Conservation (phyloP, 2,329 filamentous ascomycete genomes). For the Apiospora arundinis region DNA sequence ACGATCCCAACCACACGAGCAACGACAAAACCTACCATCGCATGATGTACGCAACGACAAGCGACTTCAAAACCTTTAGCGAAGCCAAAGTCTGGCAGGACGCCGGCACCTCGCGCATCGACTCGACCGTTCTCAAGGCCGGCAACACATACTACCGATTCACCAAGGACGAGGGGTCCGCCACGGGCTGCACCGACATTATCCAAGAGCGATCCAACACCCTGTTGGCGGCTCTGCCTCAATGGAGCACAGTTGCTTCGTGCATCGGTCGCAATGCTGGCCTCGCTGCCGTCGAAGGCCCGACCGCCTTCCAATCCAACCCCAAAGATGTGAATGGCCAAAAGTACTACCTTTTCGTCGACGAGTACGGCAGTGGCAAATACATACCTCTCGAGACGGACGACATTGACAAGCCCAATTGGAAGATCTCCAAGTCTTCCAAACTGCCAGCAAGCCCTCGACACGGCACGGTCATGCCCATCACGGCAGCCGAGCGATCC, state of each 20-base stretch:
- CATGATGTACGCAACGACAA: slow-evolving; percentile 58
- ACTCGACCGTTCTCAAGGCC: slow-evolving; percentile 56
- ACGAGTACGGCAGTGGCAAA: slow-evolving; percentile 57
- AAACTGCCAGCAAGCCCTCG: slow-evolving; percentile 55
- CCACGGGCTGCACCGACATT: slow-evolving; percentile 59
- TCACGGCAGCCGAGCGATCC: slow-evolving; percentile 51
- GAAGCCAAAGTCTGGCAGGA: slow-evolving; percentile 58
- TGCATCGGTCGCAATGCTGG: slow-evolving; percentile 60
- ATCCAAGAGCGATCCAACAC: slow-evolving; percentile 56
- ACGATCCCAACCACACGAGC: slow-evolving; percentile 44
- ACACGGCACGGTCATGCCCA: slow-evolving; percentile 59
- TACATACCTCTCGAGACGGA: slow-evolving; percentile 60
- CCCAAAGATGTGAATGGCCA: slow-evolving; percentile 51
- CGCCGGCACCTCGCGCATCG: slow-evolving; percentile 56
- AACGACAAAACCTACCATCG: slow-evolving; percentile 54
- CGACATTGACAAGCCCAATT: slow-evolving; percentile 54
- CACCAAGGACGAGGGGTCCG: slow-evolving; percentile 60
- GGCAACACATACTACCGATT: slow-evolving; percentile 55
- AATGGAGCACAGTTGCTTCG: slow-evolving; percentile 51
- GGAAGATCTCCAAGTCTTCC: slow-evolving; percentile 54
- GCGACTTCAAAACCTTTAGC: slow-evolving; percentile 57
- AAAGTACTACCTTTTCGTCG: slow-evolving; percentile 62
- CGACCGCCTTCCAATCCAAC: slow-evolving; percentile 59
- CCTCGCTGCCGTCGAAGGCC: slow-evolving; percentile 55
- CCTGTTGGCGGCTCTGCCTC: slow-evolving; percentile 47